Base-by-base conservation (phyloP, 1,139 yeast genomes). In the Hansenula lynferdii region DNA sequence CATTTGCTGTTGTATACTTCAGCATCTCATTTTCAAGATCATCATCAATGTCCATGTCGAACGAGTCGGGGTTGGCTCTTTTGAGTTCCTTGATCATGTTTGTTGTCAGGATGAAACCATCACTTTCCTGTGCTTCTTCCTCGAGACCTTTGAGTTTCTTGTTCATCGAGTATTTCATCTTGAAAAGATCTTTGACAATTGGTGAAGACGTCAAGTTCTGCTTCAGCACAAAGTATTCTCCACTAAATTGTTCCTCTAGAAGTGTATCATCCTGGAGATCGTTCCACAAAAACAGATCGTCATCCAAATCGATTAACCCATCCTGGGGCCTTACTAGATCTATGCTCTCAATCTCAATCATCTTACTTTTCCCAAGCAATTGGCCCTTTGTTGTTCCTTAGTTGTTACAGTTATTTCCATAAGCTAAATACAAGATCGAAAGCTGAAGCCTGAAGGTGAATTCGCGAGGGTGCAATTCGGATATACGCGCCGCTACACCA, bases 1-100 rank as follows among this genome's bases (percentile, higher is more conserved):
- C 29, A 14, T 40, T 47, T 4, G 37, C 28, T 4, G 44, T 26
- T 2, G 53, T 46, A 25, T 34, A 42, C 31, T 38, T 43, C 27
- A 49, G 22, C 53, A 48, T 47, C 25, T 46, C 50, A 8, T 28
- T 33, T 15, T 48, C 52, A n/a, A 50, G 29, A 9, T 48, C 56
- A 28, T 44, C 45, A 22, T 49, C 54, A 19, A 38, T 39, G 22
- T 42, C 48, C 32, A 44, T 34, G 10, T 44, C 49, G 26, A 45
- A 48, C 0, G 56, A 50, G 28, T 52, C 52, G 5, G 46, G 46
- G 23, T 45, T 49, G 2, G 38, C 24, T 5, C 42, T 42, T 10
- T 28, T 34, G 14, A 51, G 32, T 23, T 49, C 53, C 16, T 34
- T 38, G 8, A 35, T 18, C 50, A 49, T 42, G 17, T 38, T 30